Evolutionary conservation across 1,139 yeast species (phyloP).

Genomic region (Cylindricascospora bacillispora): DNA sequence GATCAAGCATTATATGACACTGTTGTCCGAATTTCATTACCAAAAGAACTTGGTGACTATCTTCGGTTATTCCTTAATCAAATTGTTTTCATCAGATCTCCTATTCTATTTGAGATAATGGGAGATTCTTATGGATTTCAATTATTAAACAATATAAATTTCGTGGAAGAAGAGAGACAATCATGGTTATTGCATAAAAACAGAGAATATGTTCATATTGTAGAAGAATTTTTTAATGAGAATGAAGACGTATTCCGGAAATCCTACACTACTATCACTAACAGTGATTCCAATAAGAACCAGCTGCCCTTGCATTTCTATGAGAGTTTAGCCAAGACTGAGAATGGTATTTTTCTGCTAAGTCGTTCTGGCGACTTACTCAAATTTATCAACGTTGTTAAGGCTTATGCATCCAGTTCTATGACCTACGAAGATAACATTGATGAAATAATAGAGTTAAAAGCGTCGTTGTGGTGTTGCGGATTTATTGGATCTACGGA

Average conservation of each 20-base stretch:
- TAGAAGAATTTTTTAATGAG: slow-evolving; percentile 29
- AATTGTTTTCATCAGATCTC: slow-evolving; percentile 26
- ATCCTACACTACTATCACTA: not conserved
- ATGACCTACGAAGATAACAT: slow-evolving; percentile 15
- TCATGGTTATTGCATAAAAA: slow-evolving; percentile 45
- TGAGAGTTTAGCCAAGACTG: slow-evolving; percentile 67
- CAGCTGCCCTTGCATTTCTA: slow-evolving; percentile 58
- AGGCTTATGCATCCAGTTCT: slow-evolving; percentile 24
- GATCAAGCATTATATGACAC: slow-evolving; percentile 36
- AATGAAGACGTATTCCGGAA: slow-evolving; percentile 9
- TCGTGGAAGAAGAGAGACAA: slow-evolving; percentile 44
- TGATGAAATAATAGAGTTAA: slow-evolving; percentile 34
- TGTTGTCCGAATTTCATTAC: slow-evolving; percentile 13
- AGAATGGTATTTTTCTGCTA: slow-evolving; percentile 54
- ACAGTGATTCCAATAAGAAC: not conserved
- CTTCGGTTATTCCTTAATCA: slow-evolving; percentile 23
- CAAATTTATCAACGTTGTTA: slow-evolving; percentile 31
- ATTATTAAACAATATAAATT: slow-evolving; percentile 37
- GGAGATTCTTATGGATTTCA: slow-evolving; percentile 45
- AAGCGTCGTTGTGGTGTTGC: slow-evolving; percentile 76
- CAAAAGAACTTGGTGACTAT: not conserved
- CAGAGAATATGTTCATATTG: slow-evolving; percentile 37
- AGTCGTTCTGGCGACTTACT: slow-evolving; percentile 36
- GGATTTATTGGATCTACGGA: slow-evolving; percentile 69
- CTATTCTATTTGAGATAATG: slow-evolving; percentile 39